phyloP scores from a whole-genome alignment of 2,329 filamentous ascomycete genomes.

The Pyrenophora graminea region DNA sequence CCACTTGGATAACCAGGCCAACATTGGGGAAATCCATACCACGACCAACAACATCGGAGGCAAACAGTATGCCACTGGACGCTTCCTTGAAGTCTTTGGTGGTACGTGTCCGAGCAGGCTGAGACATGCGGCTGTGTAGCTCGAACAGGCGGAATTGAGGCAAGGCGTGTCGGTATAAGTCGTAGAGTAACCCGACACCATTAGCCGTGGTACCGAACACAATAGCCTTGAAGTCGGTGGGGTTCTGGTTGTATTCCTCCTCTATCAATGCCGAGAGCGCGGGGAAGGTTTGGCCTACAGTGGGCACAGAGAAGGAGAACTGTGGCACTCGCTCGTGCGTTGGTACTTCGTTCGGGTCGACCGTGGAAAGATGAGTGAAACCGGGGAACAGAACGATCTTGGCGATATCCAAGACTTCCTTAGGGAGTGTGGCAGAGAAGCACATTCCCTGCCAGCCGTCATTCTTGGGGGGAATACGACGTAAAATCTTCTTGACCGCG shows the following conservation, averaged over 20 bases:
- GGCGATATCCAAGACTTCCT: constrained; percentile 52
- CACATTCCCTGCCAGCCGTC: constrained; percentile 57
- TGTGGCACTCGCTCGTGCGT: constrained; percentile 56
- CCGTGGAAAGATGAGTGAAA: constrained; percentile 50
- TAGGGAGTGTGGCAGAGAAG: constrained; percentile 53
- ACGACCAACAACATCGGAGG: constrained; percentile 53
- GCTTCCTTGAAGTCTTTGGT: constrained; percentile 53
- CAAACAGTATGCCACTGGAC: constrained; percentile 56
- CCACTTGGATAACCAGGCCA: constrained; percentile 54
- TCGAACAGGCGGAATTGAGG: constrained; percentile 47
- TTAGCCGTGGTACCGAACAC: constrained; percentile 55
- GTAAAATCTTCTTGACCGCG: constrained; percentile 58
- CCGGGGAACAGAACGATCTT: constrained; percentile 51
- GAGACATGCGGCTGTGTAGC: constrained; percentile 51
- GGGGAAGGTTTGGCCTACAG: constrained; percentile 52
- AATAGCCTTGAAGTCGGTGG: constrained; percentile 51
- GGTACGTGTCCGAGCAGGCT: constrained; percentile 49
- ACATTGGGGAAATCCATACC: constrained; percentile 59
- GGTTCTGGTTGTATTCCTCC: constrained; percentile 47
- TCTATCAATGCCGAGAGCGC: constrained; percentile 52
- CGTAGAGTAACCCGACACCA: constrained; percentile 50
- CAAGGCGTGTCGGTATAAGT: constrained; percentile 43
- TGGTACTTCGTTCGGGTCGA: constrained; percentile 51
- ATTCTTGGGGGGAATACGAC: constrained; percentile 56
- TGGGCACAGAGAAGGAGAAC: constrained; percentile 52